Evolutionary conservation across 1,139 yeast genomes (phyloP).

Genomic region (Magnusiomyces magnusii): DNA sequence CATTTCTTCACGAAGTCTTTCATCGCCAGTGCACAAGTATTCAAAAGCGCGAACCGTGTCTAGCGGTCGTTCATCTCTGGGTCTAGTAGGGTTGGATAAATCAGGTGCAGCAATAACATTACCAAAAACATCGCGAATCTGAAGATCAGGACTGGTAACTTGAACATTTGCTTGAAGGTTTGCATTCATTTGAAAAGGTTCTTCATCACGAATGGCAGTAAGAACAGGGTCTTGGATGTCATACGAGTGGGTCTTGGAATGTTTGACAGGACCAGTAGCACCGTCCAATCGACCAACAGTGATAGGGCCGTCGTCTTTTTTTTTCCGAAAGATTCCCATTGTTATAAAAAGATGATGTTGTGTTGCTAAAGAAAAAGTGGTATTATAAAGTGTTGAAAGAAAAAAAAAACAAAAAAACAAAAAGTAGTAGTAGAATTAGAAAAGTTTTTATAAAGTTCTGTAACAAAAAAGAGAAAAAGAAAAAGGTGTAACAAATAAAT

Average conservation of each 20-base stretch:
- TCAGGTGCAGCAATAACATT: conserved; percentile 67
- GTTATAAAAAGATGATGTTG: not conserved
- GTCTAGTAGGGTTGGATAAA: conserved; percentile 83
- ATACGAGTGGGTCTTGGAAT: conserved; percentile 22
- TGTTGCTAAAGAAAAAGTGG: not conserved
- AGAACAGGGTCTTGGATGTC: conserved; percentile 80
- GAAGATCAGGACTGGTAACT: conserved; percentile 37
- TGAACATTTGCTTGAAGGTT: conserved; percentile 36
- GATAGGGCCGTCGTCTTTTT: conserved; percentile 18
- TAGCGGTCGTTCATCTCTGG: conserved; percentile 89
- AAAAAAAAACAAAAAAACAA: not conserved
- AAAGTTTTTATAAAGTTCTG: not conserved
- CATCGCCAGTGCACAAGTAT: conserved; percentile 86
- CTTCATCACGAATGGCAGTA: conserved; percentile 87
- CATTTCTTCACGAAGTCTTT: conserved; percentile 64
- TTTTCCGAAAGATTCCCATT: conserved; percentile 23
- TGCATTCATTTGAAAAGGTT: conserved; percentile 66
- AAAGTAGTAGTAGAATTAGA: not conserved
- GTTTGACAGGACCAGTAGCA: conserved; percentile 14
- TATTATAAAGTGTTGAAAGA: not conserved
- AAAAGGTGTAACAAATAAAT: not conserved
- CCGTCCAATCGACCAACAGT: conserved; percentile 13
- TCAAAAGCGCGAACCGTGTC: conserved; percentile 93
- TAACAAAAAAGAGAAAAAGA: not conserved
- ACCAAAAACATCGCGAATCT: conserved; percentile 76